Conservation (phyloP, 768 basidiomycete species). For the Tubosaeta sp. region DNA sequence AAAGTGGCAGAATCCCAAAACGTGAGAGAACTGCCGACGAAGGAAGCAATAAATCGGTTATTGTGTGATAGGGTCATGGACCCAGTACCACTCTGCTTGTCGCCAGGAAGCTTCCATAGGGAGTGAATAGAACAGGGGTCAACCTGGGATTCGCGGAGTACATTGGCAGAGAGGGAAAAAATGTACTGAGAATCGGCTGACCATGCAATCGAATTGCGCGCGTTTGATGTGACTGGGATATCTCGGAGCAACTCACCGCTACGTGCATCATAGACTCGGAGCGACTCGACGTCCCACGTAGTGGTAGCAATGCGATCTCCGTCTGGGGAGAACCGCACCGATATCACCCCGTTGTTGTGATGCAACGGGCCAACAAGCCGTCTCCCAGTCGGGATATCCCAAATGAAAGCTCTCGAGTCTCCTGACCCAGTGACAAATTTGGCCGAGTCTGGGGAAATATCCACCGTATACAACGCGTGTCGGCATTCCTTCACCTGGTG, state of each 20-base stretch:
- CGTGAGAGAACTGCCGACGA: neutral
- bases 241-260: neutral
- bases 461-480: neutral
- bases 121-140: neutral
- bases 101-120: neutral
- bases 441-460: too few species aligned
- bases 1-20: neutral
- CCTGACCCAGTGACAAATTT: conserved; percentile 1
- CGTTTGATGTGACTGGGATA: neutral
- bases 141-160: neutral
- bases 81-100: neutral
- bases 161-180: neutral
- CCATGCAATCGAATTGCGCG: neutral
- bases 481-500: neutral
- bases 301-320: neutral
- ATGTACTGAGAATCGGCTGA: neutral
- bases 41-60: neutral
- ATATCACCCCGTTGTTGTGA: neutral
- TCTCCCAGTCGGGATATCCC: conserved; percentile 2
- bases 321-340: conserved; percentile 4
- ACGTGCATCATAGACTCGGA: neutral
- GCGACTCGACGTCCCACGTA: neutral
- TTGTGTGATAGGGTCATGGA: neutral
- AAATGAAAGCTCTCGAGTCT: neutral
- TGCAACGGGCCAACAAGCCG: conserved; percentile 6